Conservation (phyloP, 2,329 filamentous ascomycete genomes). For the Colletotrichum viniferum region DNA sequence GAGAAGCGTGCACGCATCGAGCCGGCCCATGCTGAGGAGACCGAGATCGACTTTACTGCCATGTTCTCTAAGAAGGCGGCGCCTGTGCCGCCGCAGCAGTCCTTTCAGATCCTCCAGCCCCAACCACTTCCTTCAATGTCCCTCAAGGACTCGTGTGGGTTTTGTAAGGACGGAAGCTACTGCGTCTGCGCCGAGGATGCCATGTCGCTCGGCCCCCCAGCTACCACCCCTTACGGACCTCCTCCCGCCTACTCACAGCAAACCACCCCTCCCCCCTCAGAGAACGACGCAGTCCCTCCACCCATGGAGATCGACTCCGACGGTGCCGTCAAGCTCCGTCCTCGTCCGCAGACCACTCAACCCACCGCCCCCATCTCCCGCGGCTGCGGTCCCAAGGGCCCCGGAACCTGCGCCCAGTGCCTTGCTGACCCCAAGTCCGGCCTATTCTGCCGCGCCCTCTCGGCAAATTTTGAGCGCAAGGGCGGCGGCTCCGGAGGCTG, state of each 20-base stretch:
- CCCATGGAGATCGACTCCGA: constrained; percentile 64
- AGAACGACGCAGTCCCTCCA: constrained; percentile 60
- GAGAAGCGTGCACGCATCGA: constrained; percentile 64
- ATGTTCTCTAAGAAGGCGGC: constrained; percentile 60
- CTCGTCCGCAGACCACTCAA: constrained; percentile 31
- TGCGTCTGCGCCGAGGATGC: constrained; percentile 77
- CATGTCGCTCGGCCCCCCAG: constrained; percentile 24
- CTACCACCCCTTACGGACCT: constrained; percentile 19
- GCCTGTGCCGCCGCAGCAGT: constrained; percentile 26
- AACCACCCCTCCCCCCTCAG: constrained; percentile 63
- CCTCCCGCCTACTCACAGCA: constrained; percentile 33
- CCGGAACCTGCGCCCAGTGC: constrained; percentile 81
- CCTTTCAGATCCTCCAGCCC: constrained; percentile 8
- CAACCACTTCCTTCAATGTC: constrained; percentile 35
- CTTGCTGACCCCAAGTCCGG: constrained; percentile 78
- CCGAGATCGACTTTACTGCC: constrained; percentile 77
- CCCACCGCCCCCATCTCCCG: constrained; percentile 32
- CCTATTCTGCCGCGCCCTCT: constrained; percentile 82
- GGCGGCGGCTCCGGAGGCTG: constrained; percentile 43
- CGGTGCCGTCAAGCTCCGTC: constrained; percentile 64
- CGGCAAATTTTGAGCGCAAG: constrained; percentile 63
- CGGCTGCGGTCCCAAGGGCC: constrained; percentile 69
- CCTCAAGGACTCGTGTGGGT: constrained; percentile 74
- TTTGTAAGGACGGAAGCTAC: constrained; percentile 81
- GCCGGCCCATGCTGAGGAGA: constrained; percentile 51